These are phyloP conservation scores for Lolium multiflorum DNA, from an alignment of 176 grass and related monocot genomes.

Conservation along the genomic window DNA sequence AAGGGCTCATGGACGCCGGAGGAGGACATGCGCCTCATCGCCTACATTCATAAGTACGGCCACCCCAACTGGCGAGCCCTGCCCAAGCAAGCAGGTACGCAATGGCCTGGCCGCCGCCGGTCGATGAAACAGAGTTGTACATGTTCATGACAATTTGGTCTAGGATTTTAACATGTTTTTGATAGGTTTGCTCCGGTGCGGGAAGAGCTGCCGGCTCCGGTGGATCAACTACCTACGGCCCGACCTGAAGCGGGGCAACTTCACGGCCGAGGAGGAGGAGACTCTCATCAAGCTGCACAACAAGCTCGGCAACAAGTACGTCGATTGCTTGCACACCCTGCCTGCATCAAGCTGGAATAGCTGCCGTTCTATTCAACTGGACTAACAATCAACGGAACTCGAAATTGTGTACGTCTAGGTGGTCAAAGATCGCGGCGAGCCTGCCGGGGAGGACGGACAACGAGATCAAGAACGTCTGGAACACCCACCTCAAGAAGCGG, in stretches of 20 bases:
- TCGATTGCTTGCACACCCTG: neutral
- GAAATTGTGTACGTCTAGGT: slow-evolving; percentile 40
- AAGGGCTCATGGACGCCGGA: slow-evolving; percentile 85
- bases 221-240: slow-evolving; percentile 98
- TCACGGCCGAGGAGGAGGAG: slow-evolving; percentile 78
- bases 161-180: neutral
- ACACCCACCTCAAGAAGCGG: slow-evolving; percentile 93
- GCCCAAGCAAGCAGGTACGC: slow-evolving; percentile 82
- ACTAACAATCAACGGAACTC: neutral
- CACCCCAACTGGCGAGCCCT: slow-evolving; percentile 90
- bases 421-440: slow-evolving; percentile 89
- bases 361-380: neutral
- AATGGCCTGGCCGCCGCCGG: neutral
- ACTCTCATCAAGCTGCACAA: slow-evolving; percentile 75
- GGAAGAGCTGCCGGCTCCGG: slow-evolving; percentile 91
- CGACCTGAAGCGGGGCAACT: slow-evolving; percentile 92
- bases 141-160: neutral
- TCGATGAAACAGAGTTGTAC: neutral
- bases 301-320: slow-evolving; percentile 87
- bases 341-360: neutral
- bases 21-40: slow-evolving; percentile 80
- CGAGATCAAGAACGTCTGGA: slow-evolving; percentile 99
- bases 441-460: slow-evolving; percentile 95
- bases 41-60: slow-evolving; percentile 76
- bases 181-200: slow-evolving; percentile 82